Evolutionary conservation across 192 early-diverging fungal genomes (phyloP), one percentile per base, ranked within the genome.

Genomic region (Gorgonomyces haynaldii): DNA sequence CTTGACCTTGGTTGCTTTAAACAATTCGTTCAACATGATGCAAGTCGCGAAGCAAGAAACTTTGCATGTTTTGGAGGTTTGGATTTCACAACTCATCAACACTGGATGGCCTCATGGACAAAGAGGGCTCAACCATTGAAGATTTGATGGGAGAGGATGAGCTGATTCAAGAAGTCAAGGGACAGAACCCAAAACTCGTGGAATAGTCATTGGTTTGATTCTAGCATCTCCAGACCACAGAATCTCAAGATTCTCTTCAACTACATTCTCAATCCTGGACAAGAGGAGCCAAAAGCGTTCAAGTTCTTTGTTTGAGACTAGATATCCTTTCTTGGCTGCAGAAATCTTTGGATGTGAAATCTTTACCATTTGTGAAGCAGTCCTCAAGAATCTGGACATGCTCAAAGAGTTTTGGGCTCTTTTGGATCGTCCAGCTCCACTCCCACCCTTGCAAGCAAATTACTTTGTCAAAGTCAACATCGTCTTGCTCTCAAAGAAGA

Each of bases 51-150:
- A 42, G 37, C 53, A 64, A 3, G n/a, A n/a, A n/a, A n/a, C n/a
- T n/a, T n/a, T n/a, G n/a, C 25, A 91, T 91, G 88, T 86, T 88
- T 64, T 91, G 87, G 87, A 81, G 89, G 35, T 93, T 96, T 57
- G 92, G 94, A 9, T 85, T 89, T 56, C 83, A 89, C 60, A 80
- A 83, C 58, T 74, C 86, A 41, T 93, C 92, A 32, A 83, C 83
- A 47, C 83, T 98, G 43, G 89, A 91, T 71, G 81, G 79, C 53
- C 68, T 96, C 56, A 78, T 98, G 27, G 91, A 95, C 32, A 87
- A 86, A 51, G 86, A 87, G 45, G 87, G 86, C 57, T 59, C 89
- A 43, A 85, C 86, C 13, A 72, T 96, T 25, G 86, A 91, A 36
- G 92, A 96, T 53, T 62, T 96, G 17, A 70, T 98, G 32, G 83